Conservation (phyloP, 2,329 filamentous ascomycete species). For the Emergomyces pasteurianus region DNA sequence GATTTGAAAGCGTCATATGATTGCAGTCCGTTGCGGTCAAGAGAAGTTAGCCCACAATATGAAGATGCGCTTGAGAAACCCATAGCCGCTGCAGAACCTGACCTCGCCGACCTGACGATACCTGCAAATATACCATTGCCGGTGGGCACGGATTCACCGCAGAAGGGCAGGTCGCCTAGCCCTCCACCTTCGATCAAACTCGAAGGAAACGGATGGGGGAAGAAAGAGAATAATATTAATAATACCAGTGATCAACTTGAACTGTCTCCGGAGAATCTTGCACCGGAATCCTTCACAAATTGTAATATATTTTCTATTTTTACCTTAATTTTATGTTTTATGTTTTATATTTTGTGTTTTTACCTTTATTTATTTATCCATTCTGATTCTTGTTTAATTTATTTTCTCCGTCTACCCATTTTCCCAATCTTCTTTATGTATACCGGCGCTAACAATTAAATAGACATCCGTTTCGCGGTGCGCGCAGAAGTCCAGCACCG, state of each 20-base stretch:
- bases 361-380: too few species aligned
- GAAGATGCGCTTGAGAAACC: slow-evolving; percentile 42
- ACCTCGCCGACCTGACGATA: slow-evolving; percentile 38
- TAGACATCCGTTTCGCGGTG: slow-evolving; percentile 80
- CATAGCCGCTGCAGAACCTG: slow-evolving; percentile 18
- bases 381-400: too few species aligned
- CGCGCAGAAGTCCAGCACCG: slow-evolving; percentile 80
- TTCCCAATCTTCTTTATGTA: too few species aligned
- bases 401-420: too few species aligned
- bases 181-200: slow-evolving; percentile 27
- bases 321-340: slow-evolving; percentile 2
- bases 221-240: slow-evolving; percentile 10
- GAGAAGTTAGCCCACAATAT: slow-evolving; percentile 48
- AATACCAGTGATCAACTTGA: not conserved
- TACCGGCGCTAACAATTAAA: not conserved
- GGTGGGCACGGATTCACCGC: slow-evolving; percentile 41
- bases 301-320: slow-evolving; percentile 33
- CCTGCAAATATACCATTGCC: slow-evolving; percentile 49
- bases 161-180: slow-evolving; percentile 45
- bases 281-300: slow-evolving; percentile 31
- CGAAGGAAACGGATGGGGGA: slow-evolving; percentile 7
- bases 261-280: slow-evolving; percentile 2
- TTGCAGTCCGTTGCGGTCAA: slow-evolving; percentile 40
- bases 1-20: slow-evolving; percentile 30
- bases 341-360: too few species aligned